A percentile compares a stretch with the other conserved stretches of the same genome.
Evolutionary conservation across 179 eudicot species (phyloP).

Genomic region (Silene coronaria): DNA sequence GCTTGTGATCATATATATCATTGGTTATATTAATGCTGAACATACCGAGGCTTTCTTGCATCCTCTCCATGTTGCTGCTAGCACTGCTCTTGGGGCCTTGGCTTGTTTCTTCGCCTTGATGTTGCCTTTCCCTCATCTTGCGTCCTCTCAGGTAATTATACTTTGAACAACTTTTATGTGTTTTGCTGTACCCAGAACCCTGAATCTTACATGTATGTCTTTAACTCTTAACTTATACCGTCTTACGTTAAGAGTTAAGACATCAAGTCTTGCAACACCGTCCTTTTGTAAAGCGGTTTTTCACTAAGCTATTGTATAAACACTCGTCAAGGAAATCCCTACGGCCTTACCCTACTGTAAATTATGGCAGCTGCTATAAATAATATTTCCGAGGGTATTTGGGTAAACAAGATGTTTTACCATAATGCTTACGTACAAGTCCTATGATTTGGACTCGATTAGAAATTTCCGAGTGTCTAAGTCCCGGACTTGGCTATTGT

Average conservation of each 20-base stretch:
- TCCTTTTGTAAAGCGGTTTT: not conserved
- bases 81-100: conserved; percentile 61
- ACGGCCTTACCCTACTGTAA: not conserved
- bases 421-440: not conserved
- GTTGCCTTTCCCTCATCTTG: conserved; percentile 62
- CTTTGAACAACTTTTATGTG: not conserved
- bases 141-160: conserved; percentile 47
- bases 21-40: conserved; percentile 44
- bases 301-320: not conserved
- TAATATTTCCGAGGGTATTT: not conserved
- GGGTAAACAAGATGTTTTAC: not conserved
- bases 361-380: not conserved
- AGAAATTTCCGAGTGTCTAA: no score
- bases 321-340: not conserved
- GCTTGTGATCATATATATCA: conserved; percentile 53
- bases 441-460: no score
- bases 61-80: conserved; percentile 64
- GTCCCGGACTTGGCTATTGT: no score
- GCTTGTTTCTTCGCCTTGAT: conserved; percentile 61
- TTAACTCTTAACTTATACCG: not conserved
- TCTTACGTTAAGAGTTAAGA: not conserved
- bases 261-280: no score
- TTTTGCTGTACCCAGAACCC: not conserved
- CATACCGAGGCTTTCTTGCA: conserved; percentile 49
- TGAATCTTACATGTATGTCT: not conserved